phyloP scores from a whole-genome alignment of 371 early-diverging fungal genomes.

The Mortierella sp. region DNA sequence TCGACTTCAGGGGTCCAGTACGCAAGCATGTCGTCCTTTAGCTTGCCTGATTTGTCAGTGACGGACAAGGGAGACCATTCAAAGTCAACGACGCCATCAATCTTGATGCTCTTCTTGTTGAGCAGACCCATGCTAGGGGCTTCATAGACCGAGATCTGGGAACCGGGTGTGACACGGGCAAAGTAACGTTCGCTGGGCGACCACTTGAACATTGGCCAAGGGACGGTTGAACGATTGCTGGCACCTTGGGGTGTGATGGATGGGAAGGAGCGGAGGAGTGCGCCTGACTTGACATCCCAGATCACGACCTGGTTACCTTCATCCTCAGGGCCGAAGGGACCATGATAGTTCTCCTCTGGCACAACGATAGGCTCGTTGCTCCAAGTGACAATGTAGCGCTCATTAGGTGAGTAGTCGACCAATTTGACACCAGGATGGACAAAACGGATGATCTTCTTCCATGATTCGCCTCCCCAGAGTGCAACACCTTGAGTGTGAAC shows the following conservation, averaged over 20 bases:
- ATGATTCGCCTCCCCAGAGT: slow-evolving; percentile 96
- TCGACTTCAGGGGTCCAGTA: slow-evolving; percentile 97
- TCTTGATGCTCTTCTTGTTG: slow-evolving; percentile 93
- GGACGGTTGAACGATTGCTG: slow-evolving; percentile 70
- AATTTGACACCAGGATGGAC: slow-evolving; percentile 91
- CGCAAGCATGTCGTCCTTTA: slow-evolving; percentile 81
- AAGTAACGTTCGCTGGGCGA: slow-evolving; percentile 93
- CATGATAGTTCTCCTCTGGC: slow-evolving; percentile 60
- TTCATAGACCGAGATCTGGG: slow-evolving; percentile 89
- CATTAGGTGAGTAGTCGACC: slow-evolving; percentile 94
- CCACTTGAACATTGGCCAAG: slow-evolving; percentile 98
- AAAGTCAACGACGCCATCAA: slow-evolving; percentile 90
- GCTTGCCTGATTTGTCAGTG: slow-evolving; percentile 55
- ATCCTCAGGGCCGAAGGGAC: slow-evolving; percentile 79
- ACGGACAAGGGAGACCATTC: slow-evolving; percentile 84
- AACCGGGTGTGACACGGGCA: slow-evolving; percentile 87
- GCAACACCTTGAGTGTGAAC: slow-evolving; percentile 95
- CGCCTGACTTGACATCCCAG: slow-evolving; percentile 93
- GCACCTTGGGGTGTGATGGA: slow-evolving; percentile 56
- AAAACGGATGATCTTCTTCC: slow-evolving; percentile 91
- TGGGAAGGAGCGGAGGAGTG: slow-evolving; percentile 89
- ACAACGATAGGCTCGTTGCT: slow-evolving; percentile 85
- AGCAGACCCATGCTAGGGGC: slow-evolving; percentile 92
- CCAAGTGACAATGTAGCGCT: slow-evolving; percentile 93
- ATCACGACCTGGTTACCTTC: slow-evolving; percentile 83